phyloP scores from a whole-genome alignment of 1,284 basidiomycete species.

The Porogramme epimiltina region DNA sequence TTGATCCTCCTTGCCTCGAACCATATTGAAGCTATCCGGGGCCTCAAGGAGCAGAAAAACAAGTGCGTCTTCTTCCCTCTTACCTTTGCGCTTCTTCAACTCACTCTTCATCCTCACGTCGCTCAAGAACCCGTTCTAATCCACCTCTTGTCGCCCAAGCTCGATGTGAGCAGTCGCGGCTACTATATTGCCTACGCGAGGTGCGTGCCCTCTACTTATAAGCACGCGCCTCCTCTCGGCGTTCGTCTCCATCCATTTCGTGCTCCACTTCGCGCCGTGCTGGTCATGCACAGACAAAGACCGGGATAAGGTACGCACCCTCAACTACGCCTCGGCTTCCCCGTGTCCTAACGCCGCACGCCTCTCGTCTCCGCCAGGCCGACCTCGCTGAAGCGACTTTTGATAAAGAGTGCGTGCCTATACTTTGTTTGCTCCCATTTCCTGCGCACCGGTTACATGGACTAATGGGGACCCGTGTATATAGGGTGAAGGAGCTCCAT shows the following conservation, averaged over 20 bases:
- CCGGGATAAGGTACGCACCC: slow-evolving; percentile 61
- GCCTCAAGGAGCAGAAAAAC: slow-evolving; percentile 79
- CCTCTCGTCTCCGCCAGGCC: slow-evolving; percentile 38
- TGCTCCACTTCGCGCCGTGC: not conserved
- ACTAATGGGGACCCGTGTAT: not conserved
- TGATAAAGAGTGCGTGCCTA: slow-evolving; percentile 58
- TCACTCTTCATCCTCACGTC: too few species aligned
- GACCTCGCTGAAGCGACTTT: slow-evolving; percentile 53
- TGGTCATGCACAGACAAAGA: slow-evolving; percentile 84
- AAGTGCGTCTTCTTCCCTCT: slow-evolving; percentile 47
- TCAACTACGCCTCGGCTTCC: not conserved
- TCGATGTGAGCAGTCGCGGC: slow-evolving; percentile 68
- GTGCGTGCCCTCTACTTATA: slow-evolving; percentile 36
- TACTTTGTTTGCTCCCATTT: not conserved
- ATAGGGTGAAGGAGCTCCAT: slow-evolving; percentile 62
- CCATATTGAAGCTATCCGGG: slow-evolving; percentile 62
- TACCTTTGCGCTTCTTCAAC: not conserved
- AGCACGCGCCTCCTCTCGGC: slow-evolving; percentile 1
- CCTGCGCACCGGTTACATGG: not conserved
- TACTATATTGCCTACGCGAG: slow-evolving; percentile 68
- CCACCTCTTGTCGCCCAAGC: slow-evolving; percentile 38
- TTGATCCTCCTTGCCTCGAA: too few species aligned
- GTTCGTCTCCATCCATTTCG: not conserved
- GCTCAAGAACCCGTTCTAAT: too few species aligned
- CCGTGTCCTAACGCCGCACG: not conserved